Base-by-base conservation (phyloP, 1,284 basidiomycete genomes). In the Inonotus obliquus region DNA sequence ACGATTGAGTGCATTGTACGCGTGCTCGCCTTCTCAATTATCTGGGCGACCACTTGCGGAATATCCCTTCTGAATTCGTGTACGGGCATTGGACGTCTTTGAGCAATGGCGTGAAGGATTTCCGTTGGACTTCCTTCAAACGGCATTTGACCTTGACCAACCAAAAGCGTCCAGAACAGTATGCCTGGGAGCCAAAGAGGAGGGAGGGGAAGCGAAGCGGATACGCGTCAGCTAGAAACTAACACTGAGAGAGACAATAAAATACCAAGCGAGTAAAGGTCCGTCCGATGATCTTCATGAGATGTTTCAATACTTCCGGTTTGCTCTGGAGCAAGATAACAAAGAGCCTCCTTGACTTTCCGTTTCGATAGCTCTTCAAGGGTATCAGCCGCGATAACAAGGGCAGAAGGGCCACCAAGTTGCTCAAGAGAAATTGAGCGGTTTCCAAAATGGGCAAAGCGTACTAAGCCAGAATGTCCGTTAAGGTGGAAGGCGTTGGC, bases 401-500 rank as follows among this genome's bases (percentile, higher is more conserved):
- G 79, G 2, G 81, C 79, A 0, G 85, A 86, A 1, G 86, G 86
- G 1, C 86, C 86, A 1, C 86, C 86, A 63, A 81, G 85, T 66
- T 81, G 83, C 70, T 89, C 86, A 14, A 89, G 71, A 13, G 86
- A 88, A 19, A 87, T 77, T 2, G 85, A 82, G n/a, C 87, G 81
- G 70, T 89, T 89, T n/a, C 87, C 86, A 65, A 87, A 87, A 68
- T 89, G 87, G 21, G 87, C 84, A 57, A 88, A 75, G 1, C 86
- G 81, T 25, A 89, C 86, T 35, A 82, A 76, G 14, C 85, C 85
- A 45, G 84, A 83, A 69, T 87, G 82, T 2, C 83, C 78, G 67
- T 86, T 88, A 25, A 87, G 74, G 70, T 89, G 86, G 69, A 87
- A 89, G 0, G 86, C 86, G 68, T 89, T 89, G 4, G 86, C 86